These are phyloP conservation scores for Kwoniella shivajii DNA, from an alignment of 1,284 basidiomycete genomes.

Conservation along the genomic window DNA sequence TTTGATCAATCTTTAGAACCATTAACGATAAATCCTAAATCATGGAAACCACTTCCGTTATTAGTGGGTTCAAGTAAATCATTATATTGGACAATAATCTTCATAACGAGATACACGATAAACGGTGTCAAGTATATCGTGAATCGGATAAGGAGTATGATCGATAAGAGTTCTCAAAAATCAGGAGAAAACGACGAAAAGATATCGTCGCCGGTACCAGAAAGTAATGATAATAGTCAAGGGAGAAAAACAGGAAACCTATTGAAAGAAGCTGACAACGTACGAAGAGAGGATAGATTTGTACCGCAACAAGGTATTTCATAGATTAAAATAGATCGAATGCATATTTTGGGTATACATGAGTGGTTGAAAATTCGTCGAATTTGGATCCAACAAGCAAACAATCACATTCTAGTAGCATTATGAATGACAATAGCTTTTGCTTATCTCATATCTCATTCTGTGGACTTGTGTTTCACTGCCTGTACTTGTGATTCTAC, in stretches of 20 bases:
- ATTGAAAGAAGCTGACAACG: not conserved
- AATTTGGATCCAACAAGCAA: no score
- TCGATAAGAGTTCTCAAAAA: not conserved
- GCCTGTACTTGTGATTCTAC: no score
- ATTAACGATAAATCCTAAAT: slow-evolving; percentile 26
- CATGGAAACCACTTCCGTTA: slow-evolving; percentile 26
- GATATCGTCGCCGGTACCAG: not conserved
- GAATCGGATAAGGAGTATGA: slow-evolving; percentile 3
- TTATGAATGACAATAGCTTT: no score
- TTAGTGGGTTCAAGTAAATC: slow-evolving; percentile 7
- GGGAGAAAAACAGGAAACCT: not conserved
- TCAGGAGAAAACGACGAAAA: not conserved
- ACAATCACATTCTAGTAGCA: no score
- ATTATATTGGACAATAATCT: not conserved
- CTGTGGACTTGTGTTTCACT: no score
- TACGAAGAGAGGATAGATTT: no score
- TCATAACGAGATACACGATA: not conserved
- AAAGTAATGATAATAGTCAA: not conserved
- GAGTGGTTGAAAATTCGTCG: no score
- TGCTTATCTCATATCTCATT: no score
- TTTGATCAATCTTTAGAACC: slow-evolving; percentile 14
- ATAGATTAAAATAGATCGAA: not conserved
- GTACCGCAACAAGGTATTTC: not conserved
- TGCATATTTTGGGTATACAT: no score
- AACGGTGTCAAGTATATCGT: not conserved